Conservation (phyloP, 2,329 filamentous ascomycete species). For the Colletotrichum tamarilloi region DNA sequence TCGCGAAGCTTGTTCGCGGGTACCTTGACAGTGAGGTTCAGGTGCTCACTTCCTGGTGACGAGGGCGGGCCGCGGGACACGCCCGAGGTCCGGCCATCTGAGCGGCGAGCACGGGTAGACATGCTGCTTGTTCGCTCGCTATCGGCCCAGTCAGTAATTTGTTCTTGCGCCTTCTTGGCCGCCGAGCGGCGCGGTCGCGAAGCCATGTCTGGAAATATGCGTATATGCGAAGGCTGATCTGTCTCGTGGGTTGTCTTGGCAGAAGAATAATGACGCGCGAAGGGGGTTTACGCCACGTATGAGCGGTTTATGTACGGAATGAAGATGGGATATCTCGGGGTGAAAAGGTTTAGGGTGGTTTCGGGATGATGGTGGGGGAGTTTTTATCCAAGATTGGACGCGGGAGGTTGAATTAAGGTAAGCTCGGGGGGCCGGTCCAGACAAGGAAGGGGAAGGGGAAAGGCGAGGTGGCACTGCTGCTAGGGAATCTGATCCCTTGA, state of each 20-base stretch:
- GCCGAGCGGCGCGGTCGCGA: conserved; percentile 60
- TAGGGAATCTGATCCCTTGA: conserved; percentile 35
- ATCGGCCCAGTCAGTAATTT: conserved; percentile 59
- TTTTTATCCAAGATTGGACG: conserved; percentile 24
- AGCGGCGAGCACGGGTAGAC: conserved; percentile 62
- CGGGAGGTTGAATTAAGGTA: conserved; percentile 37
- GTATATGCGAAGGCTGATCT: conserved; percentile 27
- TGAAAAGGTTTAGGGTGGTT: conserved; percentile 18
- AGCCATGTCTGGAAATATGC: conserved; percentile 48
- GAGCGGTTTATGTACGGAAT: not conserved
- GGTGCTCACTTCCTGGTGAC: conserved; percentile 58
- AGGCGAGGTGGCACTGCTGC: conserved; percentile 34
- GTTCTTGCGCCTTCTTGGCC: conserved; percentile 54
- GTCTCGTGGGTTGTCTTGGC: conserved; percentile 14
- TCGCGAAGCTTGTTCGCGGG: conserved; percentile 64
- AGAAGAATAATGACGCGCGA: not conserved
- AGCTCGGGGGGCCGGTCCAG: conserved; percentile 26
- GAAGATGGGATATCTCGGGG: conserved; percentile 13
- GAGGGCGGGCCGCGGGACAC: conserved; percentile 57
- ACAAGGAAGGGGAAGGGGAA: conserved; percentile 29
- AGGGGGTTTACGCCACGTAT: conserved; percentile 1
- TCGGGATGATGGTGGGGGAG: conserved; percentile 18
- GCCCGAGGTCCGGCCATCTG: conserved; percentile 56
- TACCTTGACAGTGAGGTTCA: conserved; percentile 63
- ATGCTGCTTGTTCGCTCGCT: conserved; percentile 59